A percentile compares a stretch with the other conserved stretches of the same genome.
These are phyloP conservation scores for Yamadazyma diddensiae DNA, from an alignment of 1,139 yeast species.

Conservation along the genomic window DNA sequence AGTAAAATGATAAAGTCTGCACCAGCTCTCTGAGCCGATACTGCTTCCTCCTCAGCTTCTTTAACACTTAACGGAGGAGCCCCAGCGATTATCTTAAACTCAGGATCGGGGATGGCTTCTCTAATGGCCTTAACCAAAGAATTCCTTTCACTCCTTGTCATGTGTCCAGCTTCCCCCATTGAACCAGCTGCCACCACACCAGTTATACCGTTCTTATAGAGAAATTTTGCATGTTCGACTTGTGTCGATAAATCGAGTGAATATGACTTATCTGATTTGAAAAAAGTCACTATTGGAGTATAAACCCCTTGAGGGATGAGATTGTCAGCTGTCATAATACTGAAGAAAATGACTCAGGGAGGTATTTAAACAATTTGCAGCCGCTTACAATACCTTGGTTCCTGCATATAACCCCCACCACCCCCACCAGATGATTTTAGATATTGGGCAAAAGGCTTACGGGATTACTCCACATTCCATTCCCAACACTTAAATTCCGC, in stretches of 20 bases:
- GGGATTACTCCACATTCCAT: not conserved
- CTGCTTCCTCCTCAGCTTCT: conserved; percentile 30
- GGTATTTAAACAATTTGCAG: conserved; percentile 1
- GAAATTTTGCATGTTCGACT: conserved; percentile 36
- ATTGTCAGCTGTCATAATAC: conserved; percentile 12
- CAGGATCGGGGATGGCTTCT: conserved; percentile 24
- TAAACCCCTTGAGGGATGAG: conserved; percentile 32
- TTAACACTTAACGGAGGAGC: conserved; percentile 27
- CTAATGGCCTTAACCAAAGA: conserved; percentile 20
- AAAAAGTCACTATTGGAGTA: conserved; percentile 51
- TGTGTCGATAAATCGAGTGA: conserved; percentile 43
- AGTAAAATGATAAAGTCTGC: conserved; percentile 32
- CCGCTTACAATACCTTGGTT: not conserved
- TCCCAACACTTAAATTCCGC: conserved; percentile 1
- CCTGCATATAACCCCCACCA: conserved; percentile 3
- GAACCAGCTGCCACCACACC: conserved; percentile 51
- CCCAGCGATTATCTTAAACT: conserved; percentile 33
- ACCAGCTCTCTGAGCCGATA: conserved; percentile 28
- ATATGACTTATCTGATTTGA: conserved; percentile 32
- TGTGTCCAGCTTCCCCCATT: conserved; percentile 39
- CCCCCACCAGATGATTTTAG: not conserved
- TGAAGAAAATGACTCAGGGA: not conserved
- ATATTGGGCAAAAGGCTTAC: too few species aligned
- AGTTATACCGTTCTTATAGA: conserved; percentile 39
- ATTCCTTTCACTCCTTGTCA: conserved; percentile 32